Percentiles rank a stretch among this genome's conserved stretches.
These are phyloP conservation scores for Aspergillus spinulosporus DNA, from an alignment of 2,329 filamentous ascomycete genomes.

Conservation along the genomic window DNA sequence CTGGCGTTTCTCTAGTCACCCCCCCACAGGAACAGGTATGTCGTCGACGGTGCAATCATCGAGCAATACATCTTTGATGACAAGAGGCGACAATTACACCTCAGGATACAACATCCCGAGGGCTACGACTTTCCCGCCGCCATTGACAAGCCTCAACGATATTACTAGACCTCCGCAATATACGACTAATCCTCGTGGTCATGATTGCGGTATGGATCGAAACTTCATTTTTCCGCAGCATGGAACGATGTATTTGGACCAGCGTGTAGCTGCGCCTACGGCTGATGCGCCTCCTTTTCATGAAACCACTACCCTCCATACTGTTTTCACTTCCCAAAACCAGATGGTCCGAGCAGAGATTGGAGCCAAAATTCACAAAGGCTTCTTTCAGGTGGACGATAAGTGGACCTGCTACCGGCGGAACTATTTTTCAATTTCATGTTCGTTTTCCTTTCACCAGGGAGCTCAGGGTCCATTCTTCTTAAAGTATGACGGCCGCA, in stretches of 20 bases:
- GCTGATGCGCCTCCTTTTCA: conserved; percentile 47
- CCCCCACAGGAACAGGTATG: conserved; percentile 50
- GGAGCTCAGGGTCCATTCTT: conserved; percentile 60
- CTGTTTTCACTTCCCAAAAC: conserved; percentile 34
- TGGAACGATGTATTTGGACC: conserved; percentile 26
- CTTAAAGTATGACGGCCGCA: conserved; percentile 50
- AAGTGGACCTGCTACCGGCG: conserved; percentile 92
- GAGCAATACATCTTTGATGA: conserved; percentile 33
- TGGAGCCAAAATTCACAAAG: conserved; percentile 79
- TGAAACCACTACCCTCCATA: conserved; percentile 39
- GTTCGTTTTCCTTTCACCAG: conserved; percentile 71
- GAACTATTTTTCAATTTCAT: conserved; percentile 87
- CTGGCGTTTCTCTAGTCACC: conserved; percentile 40
- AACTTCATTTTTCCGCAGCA: conserved; percentile 33
- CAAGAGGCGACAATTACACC: conserved; percentile 43
- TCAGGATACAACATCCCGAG: conserved; percentile 37
- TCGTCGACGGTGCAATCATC: conserved; percentile 39
- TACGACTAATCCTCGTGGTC: conserved; percentile 32
- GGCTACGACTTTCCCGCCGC: conserved; percentile 27
- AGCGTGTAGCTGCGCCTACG: conserved; percentile 31
- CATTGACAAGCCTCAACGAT: conserved; percentile 35
- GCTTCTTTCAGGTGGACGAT: conserved; percentile 76
- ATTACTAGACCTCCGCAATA: conserved; percentile 37
- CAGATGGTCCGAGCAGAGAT: conserved; percentile 68
- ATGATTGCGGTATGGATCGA: conserved; percentile 37